A percentile compares a stretch with the other conserved stretches of the same genome.
phyloP scores from a whole-genome alignment of 495 filamentous ascomycete genomes.

The Terfezia claveryi region DNA sequence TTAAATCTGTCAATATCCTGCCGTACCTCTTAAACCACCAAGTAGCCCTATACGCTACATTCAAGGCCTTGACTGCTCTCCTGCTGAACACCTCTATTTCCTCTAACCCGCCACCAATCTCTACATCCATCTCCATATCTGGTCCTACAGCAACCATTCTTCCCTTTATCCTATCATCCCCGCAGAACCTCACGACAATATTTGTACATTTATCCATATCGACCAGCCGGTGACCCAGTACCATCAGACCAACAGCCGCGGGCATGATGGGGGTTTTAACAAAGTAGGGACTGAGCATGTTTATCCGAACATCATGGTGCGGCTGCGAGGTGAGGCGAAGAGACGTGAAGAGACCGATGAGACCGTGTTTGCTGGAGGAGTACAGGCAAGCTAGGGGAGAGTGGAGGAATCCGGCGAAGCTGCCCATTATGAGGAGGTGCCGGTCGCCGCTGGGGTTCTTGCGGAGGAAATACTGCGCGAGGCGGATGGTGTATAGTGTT shows the following conservation, averaged over 20 bases:
- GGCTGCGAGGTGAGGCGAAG: slow-evolving; percentile 22
- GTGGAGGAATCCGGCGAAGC: slow-evolving; percentile 29
- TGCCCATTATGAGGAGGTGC: slow-evolving; percentile 34
- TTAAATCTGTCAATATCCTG: too few species aligned
- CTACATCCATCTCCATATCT: slow-evolving; percentile 7
- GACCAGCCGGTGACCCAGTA: slow-evolving; percentile 32
- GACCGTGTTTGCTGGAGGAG: slow-evolving; percentile 37
- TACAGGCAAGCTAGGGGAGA: slow-evolving; percentile 31
- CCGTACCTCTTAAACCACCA: too few species aligned
- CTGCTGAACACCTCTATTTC: slow-evolving; percentile 11
- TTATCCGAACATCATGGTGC: slow-evolving; percentile 28
- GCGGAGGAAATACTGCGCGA: slow-evolving; percentile 37
- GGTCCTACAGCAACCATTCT: slow-evolving; percentile 10
- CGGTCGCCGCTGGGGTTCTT: slow-evolving; percentile 19
- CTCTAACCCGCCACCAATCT: slow-evolving; percentile 13
- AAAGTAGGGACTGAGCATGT: slow-evolving; percentile 42
- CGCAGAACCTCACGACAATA: slow-evolving; percentile 19
- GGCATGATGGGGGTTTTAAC: slow-evolving; percentile 39
- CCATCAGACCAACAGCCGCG: slow-evolving; percentile 21
- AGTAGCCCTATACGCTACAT: background rate
- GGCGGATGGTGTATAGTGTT: slow-evolving; percentile 39
- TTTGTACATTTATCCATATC: slow-evolving; percentile 34
- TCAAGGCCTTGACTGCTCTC: slow-evolving; percentile 12
- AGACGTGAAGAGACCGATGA: slow-evolving; percentile 39
- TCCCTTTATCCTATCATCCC: slow-evolving; percentile 3